A percentile compares a stretch with the other conserved stretches of the same genome.
Conservation (phyloP, 2,329 filamentous ascomycete species). For the Cercospora brassicicola region DNA sequence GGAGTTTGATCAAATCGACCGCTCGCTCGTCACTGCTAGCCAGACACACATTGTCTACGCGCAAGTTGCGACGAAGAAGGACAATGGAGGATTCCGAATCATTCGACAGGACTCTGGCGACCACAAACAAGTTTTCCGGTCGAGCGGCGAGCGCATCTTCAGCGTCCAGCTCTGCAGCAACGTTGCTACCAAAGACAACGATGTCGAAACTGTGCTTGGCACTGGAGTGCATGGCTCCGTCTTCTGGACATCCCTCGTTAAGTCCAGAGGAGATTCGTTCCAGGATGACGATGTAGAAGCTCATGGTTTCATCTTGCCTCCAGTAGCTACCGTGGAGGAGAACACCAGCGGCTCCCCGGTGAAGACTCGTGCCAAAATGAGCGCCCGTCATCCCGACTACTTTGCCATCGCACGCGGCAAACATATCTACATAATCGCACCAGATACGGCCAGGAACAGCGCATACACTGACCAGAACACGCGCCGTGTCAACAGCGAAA, state of each 20-base stretch:
- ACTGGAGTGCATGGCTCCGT: slow-evolving; percentile 93
- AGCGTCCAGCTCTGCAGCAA: slow-evolving; percentile 81
- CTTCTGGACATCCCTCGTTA: slow-evolving; percentile 87
- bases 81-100: slow-evolving; percentile 86
- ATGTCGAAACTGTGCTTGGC: slow-evolving; percentile 80
- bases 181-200: slow-evolving; percentile 50
- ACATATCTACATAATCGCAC: slow-evolving; percentile 84
- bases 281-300: slow-evolving; percentile 77
- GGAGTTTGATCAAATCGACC: slow-evolving; percentile 95
- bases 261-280: slow-evolving; percentile 74
- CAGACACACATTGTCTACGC: slow-evolving; percentile 92
- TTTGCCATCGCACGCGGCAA: slow-evolving; percentile 96
- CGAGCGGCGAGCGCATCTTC: slow-evolving; percentile 90
- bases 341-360: slow-evolving; percentile 88
- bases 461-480: slow-evolving; percentile 52
- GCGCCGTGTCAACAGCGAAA: slow-evolving; percentile 76
- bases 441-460: slow-evolving; percentile 55
- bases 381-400: slow-evolving; percentile 83
- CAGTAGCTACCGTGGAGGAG: slow-evolving; percentile 80
- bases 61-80: slow-evolving; percentile 62
- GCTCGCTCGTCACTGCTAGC: slow-evolving; percentile 85
- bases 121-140: slow-evolving; percentile 87
- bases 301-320: slow-evolving; percentile 85
- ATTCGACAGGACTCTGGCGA: slow-evolving; percentile 92
- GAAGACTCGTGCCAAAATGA: slow-evolving; percentile 91